Percentiles rank a stretch among this genome's conserved stretches.
These are phyloP conservation scores for Penicillium sp. DNA, from an alignment of 2,329 filamentous ascomycete species.

Conservation along the genomic window DNA sequence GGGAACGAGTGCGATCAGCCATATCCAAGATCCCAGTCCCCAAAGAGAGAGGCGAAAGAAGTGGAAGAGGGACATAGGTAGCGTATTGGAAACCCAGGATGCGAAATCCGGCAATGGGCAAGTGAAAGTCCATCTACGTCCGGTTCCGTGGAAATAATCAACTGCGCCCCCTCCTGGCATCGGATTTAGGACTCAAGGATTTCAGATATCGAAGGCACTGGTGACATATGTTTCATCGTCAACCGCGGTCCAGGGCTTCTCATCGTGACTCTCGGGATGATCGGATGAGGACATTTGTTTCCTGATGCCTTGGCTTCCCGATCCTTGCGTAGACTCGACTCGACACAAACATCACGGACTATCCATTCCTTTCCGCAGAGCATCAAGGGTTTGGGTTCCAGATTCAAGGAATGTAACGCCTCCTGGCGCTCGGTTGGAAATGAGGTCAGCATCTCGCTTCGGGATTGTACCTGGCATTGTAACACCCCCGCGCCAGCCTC, in stretches of 20 bases:
- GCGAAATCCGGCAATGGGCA: not conserved
- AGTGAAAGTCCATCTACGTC: not conserved
- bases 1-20: not conserved
- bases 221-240: not conserved
- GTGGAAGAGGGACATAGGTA: not conserved
- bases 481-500: not conserved
- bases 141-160: not conserved
- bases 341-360: not conserved
- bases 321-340: not conserved
- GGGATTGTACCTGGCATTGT: not conserved
- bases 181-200: not conserved
- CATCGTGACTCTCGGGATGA: not conserved
- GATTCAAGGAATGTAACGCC: not conserved
- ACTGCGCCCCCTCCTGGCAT: not conserved
- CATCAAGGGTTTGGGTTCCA: not conserved
- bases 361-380: not conserved
- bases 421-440: not conserved
- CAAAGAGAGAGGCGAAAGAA: not conserved
- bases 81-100: not conserved
- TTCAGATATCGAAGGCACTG: not conserved
- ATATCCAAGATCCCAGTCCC: not conserved
- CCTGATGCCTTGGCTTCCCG: not conserved
- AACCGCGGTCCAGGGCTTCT: not conserved
- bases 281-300: not conserved
- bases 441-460: not conserved